A percentile compares a stretch with the other conserved stretches of the same genome.
These are phyloP conservation scores for Cyclanthera cordifolia DNA, from an alignment of 306 rosid species.

Conservation along the genomic window DNA sequence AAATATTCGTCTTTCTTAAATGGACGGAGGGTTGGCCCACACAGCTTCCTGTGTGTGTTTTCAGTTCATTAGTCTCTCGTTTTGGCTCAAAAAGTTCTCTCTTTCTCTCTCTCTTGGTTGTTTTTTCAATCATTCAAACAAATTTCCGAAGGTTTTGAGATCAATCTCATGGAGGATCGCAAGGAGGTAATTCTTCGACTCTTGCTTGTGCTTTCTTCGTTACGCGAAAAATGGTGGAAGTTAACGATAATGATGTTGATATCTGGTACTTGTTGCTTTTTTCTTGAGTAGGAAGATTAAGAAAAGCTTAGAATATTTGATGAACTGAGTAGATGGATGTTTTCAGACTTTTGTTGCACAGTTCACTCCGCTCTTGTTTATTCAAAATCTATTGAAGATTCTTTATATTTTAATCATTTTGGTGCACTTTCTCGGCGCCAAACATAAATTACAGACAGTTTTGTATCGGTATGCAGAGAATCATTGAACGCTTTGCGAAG, in stretches of 20 bases:
- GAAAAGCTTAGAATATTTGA: background rate
- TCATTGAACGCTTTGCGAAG: background rate
- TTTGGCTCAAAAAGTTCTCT: background rate
- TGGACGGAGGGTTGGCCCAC: background rate
- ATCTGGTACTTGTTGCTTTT: background rate
- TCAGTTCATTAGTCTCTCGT: background rate
- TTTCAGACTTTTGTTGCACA: background rate
- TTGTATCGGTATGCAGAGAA: background rate
- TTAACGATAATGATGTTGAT: background rate
- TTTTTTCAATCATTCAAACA: background rate
- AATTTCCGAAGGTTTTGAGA: constrained; percentile 20
- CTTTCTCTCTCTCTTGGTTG: background rate
- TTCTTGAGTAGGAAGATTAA: background rate
- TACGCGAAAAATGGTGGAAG: background rate
- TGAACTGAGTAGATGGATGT: background rate
- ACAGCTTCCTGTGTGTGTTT: background rate
- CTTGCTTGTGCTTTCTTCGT: background rate
- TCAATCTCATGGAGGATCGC: constrained; percentile 60
- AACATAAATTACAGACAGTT: background rate
- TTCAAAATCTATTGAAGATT: background rate
- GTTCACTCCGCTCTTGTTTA: background rate
- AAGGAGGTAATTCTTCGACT: constrained; percentile 54
- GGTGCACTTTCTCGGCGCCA: background rate
- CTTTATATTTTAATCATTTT: background rate
- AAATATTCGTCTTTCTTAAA: background rate